Evolutionary conservation across 2,329 filamentous ascomycete species (phyloP), one percentile per base, ranked within the genome.

Genomic region (Alternaria sp.): DNA sequence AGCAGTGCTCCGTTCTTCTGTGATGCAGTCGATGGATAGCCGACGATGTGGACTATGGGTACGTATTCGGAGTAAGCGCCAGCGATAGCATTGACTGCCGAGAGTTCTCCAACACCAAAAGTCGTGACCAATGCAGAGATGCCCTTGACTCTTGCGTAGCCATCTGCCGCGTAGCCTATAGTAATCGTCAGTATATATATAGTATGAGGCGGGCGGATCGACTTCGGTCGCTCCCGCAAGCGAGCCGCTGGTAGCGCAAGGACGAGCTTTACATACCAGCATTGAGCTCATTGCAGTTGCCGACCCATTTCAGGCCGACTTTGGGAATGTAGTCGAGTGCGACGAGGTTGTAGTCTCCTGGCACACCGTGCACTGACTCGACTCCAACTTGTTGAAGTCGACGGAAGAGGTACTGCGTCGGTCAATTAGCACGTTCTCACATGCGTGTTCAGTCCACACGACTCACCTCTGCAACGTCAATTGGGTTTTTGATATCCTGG

Each of bases 211-310:
- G 18, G 24, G 7, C 12, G 43, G 42, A 57, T 47, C 43, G 42
- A 38, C 8, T 39, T 49, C 36, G 53, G 57, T 56, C 30, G 20
- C 51, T 42, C 38, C 49, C 41, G 41, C 43, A 53, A 46, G 44
- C 54, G 54, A 51, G 49, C 46, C 24, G 36, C n/a, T 43, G 51
- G 18, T 28, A 42, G 38, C 34, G 18, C 24, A 26, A 28, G n/a
- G 14, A 57, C 28, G 42, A 12, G 26, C 30, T 58, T 44, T 57
- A 65, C 73, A 36, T 59, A 84, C 83, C 83, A 54, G 85, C 85
- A 73, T 87, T 87, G 54, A 88, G 80, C 73, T 88, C 86, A 74
- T 88, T 88, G 73, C 82, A 84, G 70, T 87, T 88, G 63, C 87
- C 87, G 4, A 87, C 84, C 86, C 86, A 88, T 46, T 81, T 74